A percentile compares a stretch with the other conserved stretches of the same genome.
Conservation (phyloP, 371 early-diverging fungal species). For the Lichtheimia hyalospora region DNA sequence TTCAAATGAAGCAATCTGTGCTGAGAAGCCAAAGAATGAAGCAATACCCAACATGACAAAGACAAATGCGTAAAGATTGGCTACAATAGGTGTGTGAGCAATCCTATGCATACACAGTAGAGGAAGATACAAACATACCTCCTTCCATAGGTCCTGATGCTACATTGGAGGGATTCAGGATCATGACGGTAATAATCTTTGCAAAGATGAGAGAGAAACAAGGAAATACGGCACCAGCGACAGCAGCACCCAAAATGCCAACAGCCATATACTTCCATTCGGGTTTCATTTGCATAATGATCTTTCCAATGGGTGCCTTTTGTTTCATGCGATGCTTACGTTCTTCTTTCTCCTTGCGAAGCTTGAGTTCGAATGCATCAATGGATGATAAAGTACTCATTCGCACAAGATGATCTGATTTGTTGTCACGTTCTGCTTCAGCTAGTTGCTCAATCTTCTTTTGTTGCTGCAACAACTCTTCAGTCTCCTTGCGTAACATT, state of each 20-base stretch:
- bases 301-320: conserved; percentile 43
- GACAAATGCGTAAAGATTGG: conserved; percentile 71
- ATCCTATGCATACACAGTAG: too few relatives aligned
- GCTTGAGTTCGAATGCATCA: conserved; percentile 36
- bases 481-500: conserved; percentile 17
- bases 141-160: conserved; percentile 37
- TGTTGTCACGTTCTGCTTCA: conserved; percentile 2
- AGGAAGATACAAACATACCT: not conserved
- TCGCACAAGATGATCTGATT: conserved; percentile 17
- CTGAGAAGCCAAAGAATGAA: conserved; percentile 40
- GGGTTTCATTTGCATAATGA: conserved; percentile 32
- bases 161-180: not conserved
- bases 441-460: conserved; percentile 13
- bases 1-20: conserved; percentile 34
- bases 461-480: conserved; percentile 11
- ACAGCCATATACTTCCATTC: conserved; percentile 32
- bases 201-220: conserved; percentile 43
- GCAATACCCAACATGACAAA: conserved; percentile 60
- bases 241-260: conserved; percentile 41
- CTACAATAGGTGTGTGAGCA: not conserved
- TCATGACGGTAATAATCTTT: conserved; percentile 23
- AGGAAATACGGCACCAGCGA: conserved; percentile 57
- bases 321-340: conserved; percentile 38
- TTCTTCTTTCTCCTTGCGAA: conserved; percentile 36
- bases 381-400: conserved; percentile 20